Base-by-base conservation (phyloP, 2,329 filamentous ascomycete species). In the Diaporthe citrichinensis region DNA sequence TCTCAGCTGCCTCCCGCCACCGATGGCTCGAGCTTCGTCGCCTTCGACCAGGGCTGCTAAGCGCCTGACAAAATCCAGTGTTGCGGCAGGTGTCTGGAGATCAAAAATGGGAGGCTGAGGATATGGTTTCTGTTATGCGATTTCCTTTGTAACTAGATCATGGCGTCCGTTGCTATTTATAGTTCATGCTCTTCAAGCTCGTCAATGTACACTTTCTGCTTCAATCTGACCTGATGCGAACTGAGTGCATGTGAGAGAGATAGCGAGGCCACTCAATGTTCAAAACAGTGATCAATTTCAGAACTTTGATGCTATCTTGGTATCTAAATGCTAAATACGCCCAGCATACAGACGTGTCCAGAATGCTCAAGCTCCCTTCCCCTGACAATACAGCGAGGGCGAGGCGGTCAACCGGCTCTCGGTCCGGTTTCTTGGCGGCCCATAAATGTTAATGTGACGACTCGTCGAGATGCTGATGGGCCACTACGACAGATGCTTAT, bases 1-100 rank as follows among this genome's bases (percentile, higher is more conserved):
- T 51, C 61, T 7, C 41, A 67, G 61, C 61, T 67, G 25, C 61
- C 61, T 12, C 41, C 61, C 10, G 61, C 61, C n/a, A n/a, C 61
- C 28, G 17, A 49, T 31, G 61, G 61, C 61, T 41, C 49, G 61
- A 65, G 61, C 61, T 65, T 49, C 25, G 61, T 65, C n/a, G 61
- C 41, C 41, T 65, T 14, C 17, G 61, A 65, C 61, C 61, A 65
- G 61, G 61, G 61, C 41, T 65, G 61, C 61, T 65, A 65, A 65
- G 28, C 6, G 41, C 15, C 7, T 28, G 0, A 15, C 8, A n/a
- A 31, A 46, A 1, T 46, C 5, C 17, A 23, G 17, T 49, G 2
- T 58, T 12, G 15, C 25, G 28, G 25, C 7, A 46, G 41, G 61
- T n/a, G 61, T 28, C 14, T 65, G 41, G 15, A 65, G 61, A 49